Evolutionary conservation across 495 filamentous ascomycete species (phyloP), one percentile per base, ranked within the genome.

Genomic region (Hyaloscypha finlandica): DNA sequence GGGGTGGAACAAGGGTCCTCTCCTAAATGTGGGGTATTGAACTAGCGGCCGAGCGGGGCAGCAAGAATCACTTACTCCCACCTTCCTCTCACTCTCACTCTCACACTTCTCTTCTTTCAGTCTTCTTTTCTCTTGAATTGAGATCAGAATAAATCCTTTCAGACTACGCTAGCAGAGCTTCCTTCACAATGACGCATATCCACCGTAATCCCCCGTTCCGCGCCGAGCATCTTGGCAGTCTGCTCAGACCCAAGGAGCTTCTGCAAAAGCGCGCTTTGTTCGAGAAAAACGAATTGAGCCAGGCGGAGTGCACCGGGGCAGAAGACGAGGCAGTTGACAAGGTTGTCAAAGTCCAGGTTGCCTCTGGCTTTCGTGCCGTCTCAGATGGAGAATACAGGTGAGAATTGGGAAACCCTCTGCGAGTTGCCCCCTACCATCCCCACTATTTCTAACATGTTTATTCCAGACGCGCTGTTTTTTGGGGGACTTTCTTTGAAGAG

Each of bases 181-280:
- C n/a, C 8, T 33, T 56, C 42, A 45, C 22, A 19, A 70, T 63
- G 68, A 25, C 59, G 19, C 51, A 57, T 31, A 39, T 65, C 29
- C 57, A 70, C 22, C 63, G 63, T 30, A 66, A 70, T 45, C 89
- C 90, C 53, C 91, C 92, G n/a, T 94, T 93, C 80, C 86, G 91
- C 69, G 92, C 91, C 55, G 92, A 94, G 82, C 92, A 94, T 73
- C 80, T 96, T 68, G 92, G 92, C 68, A 93, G 90, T 22, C 55
- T 71, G 19, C 63, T 71, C 9, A 62, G 69, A n/a, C 69, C 69
- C 3, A 68, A 71, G 29, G 65, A 68, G 16, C 60, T 71, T 19
- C 69, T 71, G 3, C 29, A 45, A 35, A 65, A 68, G 42, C 86
- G 94, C 32, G 32, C 87, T 90, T 20, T 90, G 89, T 59, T 78